Evolutionary conservation across 495 filamentous ascomycete genomes (phyloP).

Genomic region (Schizothecium vesticola): DNA sequence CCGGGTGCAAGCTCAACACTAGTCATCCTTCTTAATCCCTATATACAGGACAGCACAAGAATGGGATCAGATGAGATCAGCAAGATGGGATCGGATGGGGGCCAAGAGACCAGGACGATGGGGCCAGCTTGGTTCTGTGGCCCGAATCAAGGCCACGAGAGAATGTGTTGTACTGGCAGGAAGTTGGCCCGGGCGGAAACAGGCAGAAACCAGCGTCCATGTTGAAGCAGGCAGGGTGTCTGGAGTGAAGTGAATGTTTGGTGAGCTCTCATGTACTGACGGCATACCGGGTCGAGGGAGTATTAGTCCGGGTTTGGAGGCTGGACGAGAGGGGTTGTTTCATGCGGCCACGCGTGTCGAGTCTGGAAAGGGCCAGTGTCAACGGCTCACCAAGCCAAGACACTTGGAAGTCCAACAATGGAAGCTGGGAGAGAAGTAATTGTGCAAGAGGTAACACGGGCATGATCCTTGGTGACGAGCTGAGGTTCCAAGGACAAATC

Average conservation of each 20-base stretch:
- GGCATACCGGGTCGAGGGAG: background rate
- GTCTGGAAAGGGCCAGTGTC: background rate
- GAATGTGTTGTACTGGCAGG: too few relatives aligned
- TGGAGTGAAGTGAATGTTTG: background rate
- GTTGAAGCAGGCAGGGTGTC: too few relatives aligned
- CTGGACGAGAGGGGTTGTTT: background rate
- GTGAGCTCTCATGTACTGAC: background rate
- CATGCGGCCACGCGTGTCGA: background rate
- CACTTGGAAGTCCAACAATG: background rate
- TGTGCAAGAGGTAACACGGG: background rate
- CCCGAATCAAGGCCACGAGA: too few relatives aligned
- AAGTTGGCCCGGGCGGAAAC: too few relatives aligned
- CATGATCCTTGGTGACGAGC: background rate
- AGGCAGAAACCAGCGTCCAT: too few relatives aligned
- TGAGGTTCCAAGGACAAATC: background rate
- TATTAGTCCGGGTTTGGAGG: background rate
- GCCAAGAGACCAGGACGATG: too few relatives aligned
- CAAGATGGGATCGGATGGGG: too few relatives aligned
- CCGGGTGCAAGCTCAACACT: too few relatives aligned
- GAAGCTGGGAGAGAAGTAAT: background rate
- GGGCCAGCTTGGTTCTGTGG: too few relatives aligned
- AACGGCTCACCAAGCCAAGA: background rate
- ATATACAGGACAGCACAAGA: too few relatives aligned
- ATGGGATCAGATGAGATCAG: too few relatives aligned
- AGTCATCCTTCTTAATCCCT: too few relatives aligned